phyloP scores from a whole-genome alignment of 352 stramenopile species.

The Aphanomyces astaci region DNA sequence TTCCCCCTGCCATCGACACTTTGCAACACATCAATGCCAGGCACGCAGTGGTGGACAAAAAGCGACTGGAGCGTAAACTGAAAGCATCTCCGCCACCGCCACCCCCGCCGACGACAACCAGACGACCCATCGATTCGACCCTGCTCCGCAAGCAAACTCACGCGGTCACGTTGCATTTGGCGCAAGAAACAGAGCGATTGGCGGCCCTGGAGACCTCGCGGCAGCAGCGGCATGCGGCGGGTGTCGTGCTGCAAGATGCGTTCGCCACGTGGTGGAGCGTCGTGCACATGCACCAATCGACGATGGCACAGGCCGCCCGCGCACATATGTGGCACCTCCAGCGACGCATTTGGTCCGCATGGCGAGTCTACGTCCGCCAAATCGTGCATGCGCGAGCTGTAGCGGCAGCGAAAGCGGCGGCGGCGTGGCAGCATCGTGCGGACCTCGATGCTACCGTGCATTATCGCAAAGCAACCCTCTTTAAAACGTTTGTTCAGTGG shows the following conservation, averaged over 20 bases:
- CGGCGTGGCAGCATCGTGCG: neutral
- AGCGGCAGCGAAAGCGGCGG: neutral
- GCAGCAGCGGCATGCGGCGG: neutral
- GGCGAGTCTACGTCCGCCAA: neutral
- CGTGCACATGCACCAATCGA: neutral
- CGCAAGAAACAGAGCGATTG: neutral
- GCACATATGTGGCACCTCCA: neutral
- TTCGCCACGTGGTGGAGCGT: conserved; percentile 3
- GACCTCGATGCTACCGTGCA: neutral
- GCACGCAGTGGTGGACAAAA: neutral
- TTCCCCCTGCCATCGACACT: neutral
- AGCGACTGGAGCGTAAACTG: neutral
- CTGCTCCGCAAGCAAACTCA: neutral
- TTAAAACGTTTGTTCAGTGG: neutral
- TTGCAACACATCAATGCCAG: neutral
- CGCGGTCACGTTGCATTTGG: neutral
- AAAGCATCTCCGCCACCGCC: neutral
- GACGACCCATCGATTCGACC: neutral
- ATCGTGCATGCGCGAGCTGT: neutral
- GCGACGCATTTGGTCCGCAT: neutral
- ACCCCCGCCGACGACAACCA: neutral
- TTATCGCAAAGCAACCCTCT: neutral
- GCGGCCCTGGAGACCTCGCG: neutral
- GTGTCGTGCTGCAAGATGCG: neutral
- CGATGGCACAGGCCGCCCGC: neutral